Conservation (phyloP, 768 basidiomycete genomes). For the Amanita subjunquillea region DNA sequence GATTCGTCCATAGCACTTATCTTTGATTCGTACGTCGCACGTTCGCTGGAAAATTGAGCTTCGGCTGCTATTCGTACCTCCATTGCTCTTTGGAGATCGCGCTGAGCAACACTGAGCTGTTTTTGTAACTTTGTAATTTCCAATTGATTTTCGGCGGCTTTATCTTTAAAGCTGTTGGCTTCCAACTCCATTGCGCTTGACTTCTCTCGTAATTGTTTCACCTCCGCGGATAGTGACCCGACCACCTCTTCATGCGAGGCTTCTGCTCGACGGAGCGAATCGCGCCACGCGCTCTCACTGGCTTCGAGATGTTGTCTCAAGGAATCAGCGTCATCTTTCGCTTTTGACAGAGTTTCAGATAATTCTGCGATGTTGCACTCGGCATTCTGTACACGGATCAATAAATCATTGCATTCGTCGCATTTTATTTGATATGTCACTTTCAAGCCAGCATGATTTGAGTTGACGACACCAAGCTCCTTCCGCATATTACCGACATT, state of each 20-base stretch:
- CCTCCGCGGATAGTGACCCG: constrained; percentile 1
- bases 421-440: not conserved
- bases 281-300: not conserved
- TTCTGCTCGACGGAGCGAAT: not conserved
- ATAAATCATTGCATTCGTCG: not conserved
- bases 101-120: constrained; percentile 5
- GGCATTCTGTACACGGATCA: not conserved
- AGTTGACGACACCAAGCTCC: not conserved
- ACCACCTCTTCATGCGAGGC: not conserved
- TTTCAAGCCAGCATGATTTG: not conserved
- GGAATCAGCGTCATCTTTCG: not conserved
- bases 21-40: constrained; percentile 1
- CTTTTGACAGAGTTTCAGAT: not conserved
- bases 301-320: not conserved
- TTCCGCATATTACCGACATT: not conserved
- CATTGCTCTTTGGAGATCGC: not conserved
- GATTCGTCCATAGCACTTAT: constrained; percentile 4
- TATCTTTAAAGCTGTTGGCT: constrained; percentile 1
- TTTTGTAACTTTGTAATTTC: constrained; percentile 4
- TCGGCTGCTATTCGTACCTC: not conserved
- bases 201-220: not conserved
- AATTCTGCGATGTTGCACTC: not conserved
- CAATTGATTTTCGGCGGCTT: constrained; percentile 4
- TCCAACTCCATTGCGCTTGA: constrained; percentile 1
- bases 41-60: constrained; percentile 2